These are phyloP conservation scores for Psidium friedrichsthalianum DNA, from an alignment of 345 rosid species.

Conservation along the genomic window DNA sequence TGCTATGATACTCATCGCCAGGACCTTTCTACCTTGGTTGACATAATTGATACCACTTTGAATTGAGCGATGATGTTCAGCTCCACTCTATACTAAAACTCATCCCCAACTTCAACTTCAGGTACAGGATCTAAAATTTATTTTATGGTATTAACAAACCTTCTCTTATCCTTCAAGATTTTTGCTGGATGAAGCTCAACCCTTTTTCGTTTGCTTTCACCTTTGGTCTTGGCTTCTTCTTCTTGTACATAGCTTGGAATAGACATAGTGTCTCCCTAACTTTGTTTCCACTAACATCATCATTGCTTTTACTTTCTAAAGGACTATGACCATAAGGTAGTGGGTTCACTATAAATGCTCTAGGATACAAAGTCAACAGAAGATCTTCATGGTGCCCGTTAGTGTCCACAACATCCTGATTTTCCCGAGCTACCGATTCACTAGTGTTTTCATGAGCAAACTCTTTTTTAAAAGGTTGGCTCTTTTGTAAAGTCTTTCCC, in stretches of 20 bases:
- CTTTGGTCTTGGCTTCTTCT: slow-evolving; percentile 44
- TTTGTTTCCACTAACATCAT: slow-evolving; percentile 34
- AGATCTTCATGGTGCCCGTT: slow-evolving; percentile 3
- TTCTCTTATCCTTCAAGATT: slow-evolving; percentile 44
- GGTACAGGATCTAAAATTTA: slow-evolving; percentile 61
- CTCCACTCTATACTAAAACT: slow-evolving; percentile 65
- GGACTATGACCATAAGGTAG: slow-evolving; percentile 32
- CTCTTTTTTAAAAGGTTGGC: no score
- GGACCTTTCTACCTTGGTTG: slow-evolving; percentile 14
- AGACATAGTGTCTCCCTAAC: slow-evolving; percentile 74
- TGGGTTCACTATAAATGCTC: slow-evolving; percentile 19
- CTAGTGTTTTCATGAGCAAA: no score
- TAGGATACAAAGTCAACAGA: slow-evolving; percentile 4
- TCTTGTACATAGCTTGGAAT: slow-evolving; percentile 50
- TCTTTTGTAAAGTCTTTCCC: no score
- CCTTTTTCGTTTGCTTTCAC: slow-evolving; percentile 18
- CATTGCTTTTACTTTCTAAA: slow-evolving; percentile 8
- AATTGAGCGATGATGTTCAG: slow-evolving; percentile 46
- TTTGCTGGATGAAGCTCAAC: slow-evolving; percentile 45
- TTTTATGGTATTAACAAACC: slow-evolving; percentile 22
- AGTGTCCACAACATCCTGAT: slow-evolving; percentile 1
- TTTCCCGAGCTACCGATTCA: background rate
- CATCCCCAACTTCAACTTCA: slow-evolving; percentile 74
- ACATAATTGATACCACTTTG: slow-evolving; percentile 67
- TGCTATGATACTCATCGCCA: slow-evolving; percentile 66